Evolutionary conservation across 345 rosid genomes (phyloP).

Genomic region (Gossypium herbaceum): DNA sequence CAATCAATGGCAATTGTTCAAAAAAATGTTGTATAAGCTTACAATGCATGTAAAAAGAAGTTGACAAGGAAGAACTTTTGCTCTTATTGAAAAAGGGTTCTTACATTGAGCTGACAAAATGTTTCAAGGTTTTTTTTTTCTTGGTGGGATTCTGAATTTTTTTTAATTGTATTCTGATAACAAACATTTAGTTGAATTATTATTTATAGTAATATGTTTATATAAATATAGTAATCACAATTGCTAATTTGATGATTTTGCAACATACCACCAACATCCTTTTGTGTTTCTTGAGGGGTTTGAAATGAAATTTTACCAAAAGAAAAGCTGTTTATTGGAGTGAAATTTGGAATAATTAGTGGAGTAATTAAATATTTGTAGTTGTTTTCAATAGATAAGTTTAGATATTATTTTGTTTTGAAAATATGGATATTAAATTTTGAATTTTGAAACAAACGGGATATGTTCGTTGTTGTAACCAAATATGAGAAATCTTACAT

Average conservation of each 20-base stretch:
- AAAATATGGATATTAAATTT: not conserved
- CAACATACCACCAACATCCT: not conserved
- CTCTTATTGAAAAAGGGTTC: not conserved
- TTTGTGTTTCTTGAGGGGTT: not conserved
- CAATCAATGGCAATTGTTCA: not conserved
- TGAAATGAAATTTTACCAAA: not conserved
- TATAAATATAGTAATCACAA: not conserved
- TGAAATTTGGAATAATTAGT: not conserved
- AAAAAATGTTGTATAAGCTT: not conserved
- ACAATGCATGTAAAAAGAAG: not conserved
- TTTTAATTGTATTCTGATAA: not conserved
- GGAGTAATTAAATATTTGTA: not conserved
- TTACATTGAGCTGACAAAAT: slow-evolving; percentile 5
- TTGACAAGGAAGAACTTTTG: not conserved
- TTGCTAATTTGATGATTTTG: not conserved
- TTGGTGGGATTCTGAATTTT: not conserved
- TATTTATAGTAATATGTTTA: not conserved
- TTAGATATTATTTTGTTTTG: not conserved
- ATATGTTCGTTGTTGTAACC: not conserved
- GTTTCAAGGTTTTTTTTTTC: not conserved
- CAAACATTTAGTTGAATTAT: not conserved
- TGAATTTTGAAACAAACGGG: not conserved
- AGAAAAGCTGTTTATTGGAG: not conserved
- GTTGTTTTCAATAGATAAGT: not conserved
- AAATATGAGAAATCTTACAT: too few species aligned